Base-by-base conservation (phyloP, 2,329 filamentous ascomycete genomes). In the Septoria petroselini region DNA sequence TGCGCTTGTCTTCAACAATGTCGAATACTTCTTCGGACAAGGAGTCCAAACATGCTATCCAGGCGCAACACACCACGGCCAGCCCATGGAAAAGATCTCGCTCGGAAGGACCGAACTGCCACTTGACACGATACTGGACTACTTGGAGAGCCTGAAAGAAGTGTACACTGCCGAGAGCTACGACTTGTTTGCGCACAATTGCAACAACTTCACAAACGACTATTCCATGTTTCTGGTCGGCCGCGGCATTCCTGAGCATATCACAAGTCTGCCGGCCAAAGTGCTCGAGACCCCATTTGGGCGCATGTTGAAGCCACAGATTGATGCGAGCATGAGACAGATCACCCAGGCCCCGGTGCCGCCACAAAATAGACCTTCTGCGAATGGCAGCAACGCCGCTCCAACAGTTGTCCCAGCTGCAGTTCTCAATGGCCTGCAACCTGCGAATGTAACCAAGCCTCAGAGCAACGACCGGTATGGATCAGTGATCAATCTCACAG, bases 171-270 rank as follows among this genome's bases (percentile, higher is more conserved):
- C 85, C 7, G 65, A 69, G 40, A 86, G 88, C 1, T 97, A 97
- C 64, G 89, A 96, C 65, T 73, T 96, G 4, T 95, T 88, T 73
- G 61, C 80, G 21, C 90, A 96, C 70, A 98, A 98, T 67, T 97
- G 91, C 50, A 98, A 97, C 73, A 96, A 96, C 69, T 98, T 97
- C 70, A 88, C 87, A 3, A 91, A 97, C 64, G 90, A 95, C 54
- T 84, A 97, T 58, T 76, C 88, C 55, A 93, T 88, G 69, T 97
- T 97, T 57, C 75, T 97, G 0, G 75, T 96, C 1, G 91, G 93
- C 17, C 86, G 84, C 60, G 87, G 88, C 2, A 97, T 97, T 52
- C 93, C 93, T 0, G 79, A 84, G 1, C 84, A 95, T 62, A 97
- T 98, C 58, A 80, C 82, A 23, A 88, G 85, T 58, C 83, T 97